Evolutionary conservation across 768 basidiomycete genomes (phyloP).

Genomic region (Kwoniella dendrophila): DNA sequence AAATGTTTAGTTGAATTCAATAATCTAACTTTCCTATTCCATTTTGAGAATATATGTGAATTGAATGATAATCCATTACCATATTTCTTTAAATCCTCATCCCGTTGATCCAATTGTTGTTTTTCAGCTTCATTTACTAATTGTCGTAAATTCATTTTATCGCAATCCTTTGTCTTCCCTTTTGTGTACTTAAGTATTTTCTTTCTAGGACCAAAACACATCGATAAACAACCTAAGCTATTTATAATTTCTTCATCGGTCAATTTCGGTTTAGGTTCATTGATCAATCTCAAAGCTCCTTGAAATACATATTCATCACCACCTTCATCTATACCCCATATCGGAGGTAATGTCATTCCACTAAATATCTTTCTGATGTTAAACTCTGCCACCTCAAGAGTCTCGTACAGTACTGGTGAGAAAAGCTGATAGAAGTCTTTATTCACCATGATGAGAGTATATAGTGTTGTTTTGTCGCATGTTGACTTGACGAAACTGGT

Average conservation of each 20-base stretch:
- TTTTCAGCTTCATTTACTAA: neutral
- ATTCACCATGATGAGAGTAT: neutral
- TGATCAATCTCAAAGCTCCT: neutral
- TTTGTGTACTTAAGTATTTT: too few species aligned
- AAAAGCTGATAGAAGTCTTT: neutral
- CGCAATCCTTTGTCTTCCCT: neutral
- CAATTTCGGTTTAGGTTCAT: neutral
- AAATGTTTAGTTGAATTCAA: neutral
- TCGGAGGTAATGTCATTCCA: neutral
- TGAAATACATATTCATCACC: neutral
- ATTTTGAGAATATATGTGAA: neutral
- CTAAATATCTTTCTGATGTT: neutral
- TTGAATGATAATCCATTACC: neutral
- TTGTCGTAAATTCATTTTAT: neutral
- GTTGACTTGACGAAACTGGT: neutral
- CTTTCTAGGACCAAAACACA: neutral
- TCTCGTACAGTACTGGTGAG: neutral
- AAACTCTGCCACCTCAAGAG: neutral
- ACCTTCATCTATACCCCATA: neutral
- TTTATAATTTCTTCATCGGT: conserved; percentile 3
- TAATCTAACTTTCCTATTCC: neutral
- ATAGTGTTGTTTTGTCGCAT: neutral
- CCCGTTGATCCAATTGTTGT: neutral
- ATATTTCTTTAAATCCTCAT: neutral
- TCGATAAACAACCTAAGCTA: neutral